A percentile compares a stretch with the other conserved stretches of the same genome.
phyloP scores from a whole-genome alignment of 2,329 filamentous ascomycete genomes.

The Aureobasidium subglaciale region DNA sequence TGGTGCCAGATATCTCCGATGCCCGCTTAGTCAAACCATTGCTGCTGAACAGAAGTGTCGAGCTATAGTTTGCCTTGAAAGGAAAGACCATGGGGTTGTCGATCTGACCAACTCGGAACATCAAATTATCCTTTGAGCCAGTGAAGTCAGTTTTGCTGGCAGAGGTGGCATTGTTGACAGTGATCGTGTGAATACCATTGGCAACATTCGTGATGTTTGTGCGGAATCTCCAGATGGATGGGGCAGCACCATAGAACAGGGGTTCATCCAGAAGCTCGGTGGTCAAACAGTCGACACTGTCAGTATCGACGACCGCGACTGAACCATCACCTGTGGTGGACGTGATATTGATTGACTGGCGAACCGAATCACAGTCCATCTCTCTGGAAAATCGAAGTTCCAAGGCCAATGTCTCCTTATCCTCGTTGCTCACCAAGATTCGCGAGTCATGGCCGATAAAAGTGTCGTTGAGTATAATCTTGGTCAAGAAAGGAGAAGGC shows the following conservation, averaged over 20 bases:
- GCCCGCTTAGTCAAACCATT: constrained; percentile 26
- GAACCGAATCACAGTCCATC: constrained; percentile 55
- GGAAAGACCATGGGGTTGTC: constrained; percentile 57
- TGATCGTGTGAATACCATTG: constrained; percentile 55
- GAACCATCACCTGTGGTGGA: constrained; percentile 47
- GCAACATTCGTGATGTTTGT: constrained; percentile 50
- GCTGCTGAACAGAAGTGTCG: constrained; percentile 38
- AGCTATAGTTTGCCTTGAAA: constrained; percentile 51
- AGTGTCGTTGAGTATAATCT: constrained; percentile 41
- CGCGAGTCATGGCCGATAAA: constrained; percentile 50
- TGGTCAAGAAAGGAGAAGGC: constrained; percentile 53
- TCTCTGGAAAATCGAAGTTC: constrained; percentile 52
- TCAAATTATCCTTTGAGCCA: constrained; percentile 50
- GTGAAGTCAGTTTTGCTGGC: constrained; percentile 39
- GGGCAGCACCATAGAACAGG: constrained; percentile 43
- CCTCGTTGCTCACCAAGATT: constrained; percentile 41
- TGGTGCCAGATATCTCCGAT: neutral
- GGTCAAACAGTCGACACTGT: constrained; percentile 40
- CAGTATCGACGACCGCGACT: constrained; percentile 37
- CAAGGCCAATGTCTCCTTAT: constrained; percentile 42
- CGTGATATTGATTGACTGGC: constrained; percentile 42
- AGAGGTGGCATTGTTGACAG: constrained; percentile 46
- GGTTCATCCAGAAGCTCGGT: constrained; percentile 30
- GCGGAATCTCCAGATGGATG: constrained; percentile 48
- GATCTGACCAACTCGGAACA: constrained; percentile 52